Base-by-base conservation (phyloP, 192 early-diverging fungal genomes). In the Coemansia interrupta region DNA sequence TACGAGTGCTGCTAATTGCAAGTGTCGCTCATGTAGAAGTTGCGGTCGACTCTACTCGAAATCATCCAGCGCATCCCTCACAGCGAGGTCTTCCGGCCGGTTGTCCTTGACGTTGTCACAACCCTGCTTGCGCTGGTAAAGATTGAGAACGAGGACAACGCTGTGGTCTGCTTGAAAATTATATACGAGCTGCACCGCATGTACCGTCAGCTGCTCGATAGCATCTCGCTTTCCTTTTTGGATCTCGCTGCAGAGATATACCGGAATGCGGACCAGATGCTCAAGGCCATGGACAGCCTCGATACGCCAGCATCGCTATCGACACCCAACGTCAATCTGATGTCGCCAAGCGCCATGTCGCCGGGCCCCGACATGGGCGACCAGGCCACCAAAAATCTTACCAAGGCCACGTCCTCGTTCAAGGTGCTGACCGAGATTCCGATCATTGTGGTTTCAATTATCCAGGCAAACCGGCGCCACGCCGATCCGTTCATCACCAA, bases 391-490 rank as follows among this genome's bases (percentile, higher is more conserved):
- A 89, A 89, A 56, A 81, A 83, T 17, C 82, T 98, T 4, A 83
- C 80, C 19, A 84, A 73, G 58, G 91, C 89, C 61, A 71, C 91
- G 64, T 82, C 80, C 42, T 94, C 92, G 61, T 98, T 99, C 84
- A 99, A 99, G 73, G 96, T 99, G 17, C 66, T 99, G 61, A 95
- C 92, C 4, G 97, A 99, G 63, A 95, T 95, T 60, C 97, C 97
- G 5, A 96, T 99, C 20, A 98, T 98, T 49, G 92, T 99, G 20
- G 97, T 96, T 1, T 78, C 96, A 18, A 75, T 98, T 19, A 94
- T 98, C 60, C 92, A 96, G 78, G 84, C 95, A 1, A 88, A 94
- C 78, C 84, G 89, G 14, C 83, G 86, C 32, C 89, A 88, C 57
- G 91, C 92, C 22, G 84, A 82, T 29, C 82, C 80, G 20, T 92